Evolutionary conservation across 2,329 filamentous ascomycete genomes (phyloP).

Genomic region (Fusarium sp.): DNA sequence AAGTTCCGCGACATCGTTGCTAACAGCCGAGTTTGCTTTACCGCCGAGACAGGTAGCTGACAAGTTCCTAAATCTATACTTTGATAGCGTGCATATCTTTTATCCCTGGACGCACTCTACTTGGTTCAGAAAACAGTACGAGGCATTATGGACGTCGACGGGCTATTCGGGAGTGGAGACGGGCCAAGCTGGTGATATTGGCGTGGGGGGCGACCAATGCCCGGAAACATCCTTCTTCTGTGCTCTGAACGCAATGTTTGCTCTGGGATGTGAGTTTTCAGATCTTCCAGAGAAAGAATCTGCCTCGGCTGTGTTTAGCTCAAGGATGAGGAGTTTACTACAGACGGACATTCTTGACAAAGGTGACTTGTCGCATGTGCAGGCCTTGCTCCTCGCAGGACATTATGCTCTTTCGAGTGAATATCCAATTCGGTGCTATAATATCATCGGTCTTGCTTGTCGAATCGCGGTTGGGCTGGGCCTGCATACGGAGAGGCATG

Average conservation of each 20-base stretch:
- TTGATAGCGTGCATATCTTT: not conserved
- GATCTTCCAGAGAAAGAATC: not conserved
- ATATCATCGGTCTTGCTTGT: not conserved
- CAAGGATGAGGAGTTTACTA: not conserved
- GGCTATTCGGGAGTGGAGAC: not conserved
- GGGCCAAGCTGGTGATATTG: not conserved
- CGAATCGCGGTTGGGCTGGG: not conserved
- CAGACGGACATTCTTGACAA: not conserved
- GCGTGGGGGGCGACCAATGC: not conserved
- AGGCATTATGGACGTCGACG: not conserved
- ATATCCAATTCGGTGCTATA: not conserved
- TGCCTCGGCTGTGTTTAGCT: not conserved
- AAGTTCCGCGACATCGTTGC: not conserved
- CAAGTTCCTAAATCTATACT: not conserved
- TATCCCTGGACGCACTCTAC: conserved; percentile 8
- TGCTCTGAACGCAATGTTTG: not conserved
- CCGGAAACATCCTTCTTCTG: not conserved
- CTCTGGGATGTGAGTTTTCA: not conserved
- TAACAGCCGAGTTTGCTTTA: not conserved
- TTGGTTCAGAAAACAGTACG: not conserved
- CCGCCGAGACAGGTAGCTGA: not conserved
- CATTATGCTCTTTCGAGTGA: not conserved
- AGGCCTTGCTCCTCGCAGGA: not conserved
- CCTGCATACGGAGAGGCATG: not conserved
- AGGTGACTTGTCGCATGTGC: not conserved